Evolutionary conservation across 768 basidiomycete species (phyloP).

Genomic region (Macrolepiota dolichaula): DNA sequence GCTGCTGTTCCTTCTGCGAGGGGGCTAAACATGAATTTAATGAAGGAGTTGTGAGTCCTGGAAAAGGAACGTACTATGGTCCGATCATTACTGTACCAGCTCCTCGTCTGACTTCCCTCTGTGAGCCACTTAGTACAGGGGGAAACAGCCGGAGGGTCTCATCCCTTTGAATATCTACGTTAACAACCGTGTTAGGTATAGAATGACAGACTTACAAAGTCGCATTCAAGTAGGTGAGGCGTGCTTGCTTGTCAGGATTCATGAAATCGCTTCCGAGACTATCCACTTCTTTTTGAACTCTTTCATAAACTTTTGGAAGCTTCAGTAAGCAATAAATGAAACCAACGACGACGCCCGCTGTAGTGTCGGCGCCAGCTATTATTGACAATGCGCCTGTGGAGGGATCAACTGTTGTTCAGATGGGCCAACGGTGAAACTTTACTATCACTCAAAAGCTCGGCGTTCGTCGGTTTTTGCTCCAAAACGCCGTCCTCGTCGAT

Average conservation of each 20-base stretch:
- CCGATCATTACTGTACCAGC: constrained; percentile 26
- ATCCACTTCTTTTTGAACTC: constrained; percentile 21
- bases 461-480: not conserved
- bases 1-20: not conserved
- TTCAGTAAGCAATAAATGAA: constrained; percentile 24
- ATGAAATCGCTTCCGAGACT: constrained; percentile 12
- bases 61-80: not conserved
- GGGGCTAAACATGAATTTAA: not conserved
- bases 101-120: constrained; percentile 27
- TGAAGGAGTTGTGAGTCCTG: no score
- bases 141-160: constrained; percentile 34
- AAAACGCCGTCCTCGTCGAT: constrained; percentile 3
- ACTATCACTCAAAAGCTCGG: constrained; percentile 5
- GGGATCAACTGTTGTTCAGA: not conserved
- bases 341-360: constrained; percentile 21
- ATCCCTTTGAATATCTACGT: constrained; percentile 20
- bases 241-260: not conserved
- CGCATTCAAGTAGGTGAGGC: constrained; percentile 27
- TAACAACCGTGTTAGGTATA: not conserved
- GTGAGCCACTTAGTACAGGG: constrained; percentile 26
- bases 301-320: constrained; percentile 7
- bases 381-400: constrained; percentile 20
- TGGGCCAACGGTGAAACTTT: not conserved
- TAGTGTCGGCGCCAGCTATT: constrained; percentile 30
- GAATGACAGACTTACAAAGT: constrained; percentile 24